Evolutionary conservation across 1,139 yeast species (phyloP), one percentile per base, ranked within the genome.

Genomic region (Kurtzmaniella quercitrusa): DNA sequence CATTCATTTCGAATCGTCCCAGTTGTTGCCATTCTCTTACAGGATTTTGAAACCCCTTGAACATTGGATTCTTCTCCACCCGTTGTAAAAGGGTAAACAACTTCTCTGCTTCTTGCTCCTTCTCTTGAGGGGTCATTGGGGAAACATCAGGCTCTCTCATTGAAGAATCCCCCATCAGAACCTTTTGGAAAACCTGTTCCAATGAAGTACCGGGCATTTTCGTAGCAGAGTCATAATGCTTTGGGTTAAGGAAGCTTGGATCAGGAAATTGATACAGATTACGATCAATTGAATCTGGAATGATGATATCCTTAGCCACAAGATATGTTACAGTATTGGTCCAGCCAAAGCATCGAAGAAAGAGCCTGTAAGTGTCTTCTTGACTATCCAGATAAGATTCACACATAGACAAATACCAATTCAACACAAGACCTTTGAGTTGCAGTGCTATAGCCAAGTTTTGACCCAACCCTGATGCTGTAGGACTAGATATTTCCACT

Each of bases 51-150:
- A 75, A 68, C 16, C 56, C 56, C 43, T 72, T 66, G 49, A 78
- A 67, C 0, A 73, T 59, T 0, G 80, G 77, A 43, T 65, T 70
- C 51, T 68, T 68, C 44, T 73, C 76, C 61, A 75, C 68, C 48
- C 76, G 59, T 34, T 75, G 80, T 51, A 79, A 76, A 3, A 77
- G 46, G 3, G 65, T 72, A 53, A 72, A 75, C 53, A 79, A 57
- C 49, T 74, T 67, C 43, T 77, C 81, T 1, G 82, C 78, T 51
- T 79, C 83, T 9, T 57, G 55, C 47, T 76, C 79, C 52, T 78
- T 77, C 49, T 79, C 83, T 44, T 71, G 77, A n/a, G 66, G 69
- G 1, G 77, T 66, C 64, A 77, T 61, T 5, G 36, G 36, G 16
- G 18, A 15, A 12, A n/a, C 9, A 9, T 10, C 16, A 36, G 9